Base-by-base conservation (phyloP, 2,329 filamentous ascomycete species). In the Pseudopithomyces chartarum region DNA sequence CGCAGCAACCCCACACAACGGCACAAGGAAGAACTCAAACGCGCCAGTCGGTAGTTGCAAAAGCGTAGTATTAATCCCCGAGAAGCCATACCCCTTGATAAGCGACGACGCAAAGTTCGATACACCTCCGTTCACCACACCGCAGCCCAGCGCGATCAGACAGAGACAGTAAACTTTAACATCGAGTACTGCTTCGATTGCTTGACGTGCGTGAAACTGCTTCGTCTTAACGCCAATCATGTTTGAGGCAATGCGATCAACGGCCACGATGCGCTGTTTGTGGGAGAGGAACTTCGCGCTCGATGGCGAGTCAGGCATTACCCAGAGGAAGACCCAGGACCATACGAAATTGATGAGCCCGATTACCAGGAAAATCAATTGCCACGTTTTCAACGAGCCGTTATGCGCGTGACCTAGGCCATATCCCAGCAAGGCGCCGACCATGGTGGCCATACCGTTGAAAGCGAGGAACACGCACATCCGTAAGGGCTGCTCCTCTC, bases 61-160 rank as follows among this genome's bases (percentile, higher is more conserved):
- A 0, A 81, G 66, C 2, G 78, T 76, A 0, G 80, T 75, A 29
- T 73, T 67, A n/a, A 80, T 70, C 0, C 68, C 78, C 12, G 65
- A 66, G 59, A 78, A 78, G 1, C 76, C 76, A 52, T 76, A 81
- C 2, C 79, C 79, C 51, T 78, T 76, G 55, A 81, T 79, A 6
- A 82, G 60, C 0, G 78, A 71, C 0, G 79, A 81, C 17, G 78
- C 67, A 58, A 83, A 84, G 55, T 82, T 84, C 63, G 44, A 82
- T 0, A 83, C 78, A 3, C 80, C 78, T n/a, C 81, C 81, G 52
- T 83, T 83, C 39, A 82, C 72, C 3, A 83, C 75, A 10, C 81
- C 81, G 43, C 78, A 78, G 7, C 70, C 71, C 1, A 81, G 71
- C 0, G 75, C 80, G 43, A 80, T 77, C 8, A 77, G 66, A 20